phyloP scores from a whole-genome alignment of 495 filamentous ascomycete genomes.

The Gamarada debralockiae region DNA sequence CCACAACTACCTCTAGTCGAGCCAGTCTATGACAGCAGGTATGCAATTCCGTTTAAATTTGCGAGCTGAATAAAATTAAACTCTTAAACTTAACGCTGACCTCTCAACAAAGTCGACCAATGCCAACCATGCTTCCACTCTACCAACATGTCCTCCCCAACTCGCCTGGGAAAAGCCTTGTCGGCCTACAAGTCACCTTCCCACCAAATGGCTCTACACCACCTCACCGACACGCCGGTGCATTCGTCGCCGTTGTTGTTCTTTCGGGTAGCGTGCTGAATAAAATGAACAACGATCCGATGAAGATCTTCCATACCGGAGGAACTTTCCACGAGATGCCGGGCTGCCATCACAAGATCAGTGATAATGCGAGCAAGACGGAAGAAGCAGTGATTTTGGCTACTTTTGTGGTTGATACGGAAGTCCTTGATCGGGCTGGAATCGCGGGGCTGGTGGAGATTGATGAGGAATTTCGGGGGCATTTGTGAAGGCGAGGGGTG shows the following conservation, averaged over 20 bases:
- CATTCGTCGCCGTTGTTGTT: conserved; percentile 9
- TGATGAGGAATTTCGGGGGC: conserved; percentile 23
- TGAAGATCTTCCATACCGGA: conserved; percentile 6
- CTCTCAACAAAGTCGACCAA: conserved; percentile 19
- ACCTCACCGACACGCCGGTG: conserved; percentile 17
- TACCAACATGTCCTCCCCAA: conserved; percentile 9
- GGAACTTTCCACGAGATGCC: conserved; percentile 15
- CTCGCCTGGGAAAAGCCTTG: conserved; percentile 1
- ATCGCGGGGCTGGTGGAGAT: conserved; percentile 16
- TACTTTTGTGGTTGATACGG: conserved; percentile 17
- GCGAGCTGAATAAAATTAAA: too few species aligned
- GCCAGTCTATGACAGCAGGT: conserved; percentile 9
- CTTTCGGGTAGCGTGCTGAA: conserved; percentile 9
- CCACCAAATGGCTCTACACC: conserved; percentile 16
- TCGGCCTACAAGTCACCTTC: conserved; percentile 14
- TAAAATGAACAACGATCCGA: conserved; percentile 19
- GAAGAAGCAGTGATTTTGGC: conserved; percentile 13
- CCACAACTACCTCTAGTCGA: conserved; percentile 10
- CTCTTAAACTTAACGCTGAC: too few species aligned
- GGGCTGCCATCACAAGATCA: conserved; percentile 17
- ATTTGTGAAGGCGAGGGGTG: too few species aligned
- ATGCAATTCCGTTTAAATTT: background rate
- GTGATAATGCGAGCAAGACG: conserved; percentile 18
- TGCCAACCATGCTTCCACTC: background rate
- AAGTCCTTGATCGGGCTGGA: conserved; percentile 8